Evolutionary conservation across 371 early-diverging fungal genomes (phyloP).

Genomic region (Conidiobolus incongruus): DNA sequence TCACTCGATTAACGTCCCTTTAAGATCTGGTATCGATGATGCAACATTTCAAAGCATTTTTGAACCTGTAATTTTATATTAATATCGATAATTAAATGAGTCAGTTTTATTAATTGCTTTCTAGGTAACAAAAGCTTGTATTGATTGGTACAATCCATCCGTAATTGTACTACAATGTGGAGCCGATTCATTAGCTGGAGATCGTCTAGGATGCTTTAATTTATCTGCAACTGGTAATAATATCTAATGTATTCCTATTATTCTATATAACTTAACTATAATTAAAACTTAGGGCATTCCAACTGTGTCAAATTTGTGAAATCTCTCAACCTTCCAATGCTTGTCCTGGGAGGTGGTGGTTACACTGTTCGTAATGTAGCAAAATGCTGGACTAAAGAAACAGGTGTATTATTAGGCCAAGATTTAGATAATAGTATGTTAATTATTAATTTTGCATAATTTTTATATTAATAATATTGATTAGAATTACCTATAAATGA

Average conservation of each 20-base stretch:
- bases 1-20: constrained; percentile 94
- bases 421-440: constrained; percentile 30
- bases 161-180: constrained; percentile 96
- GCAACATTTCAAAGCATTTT: constrained; percentile 80
- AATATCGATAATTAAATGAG: neutral
- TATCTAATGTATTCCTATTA: too few relatives aligned
- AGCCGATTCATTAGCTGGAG: constrained; percentile 95
- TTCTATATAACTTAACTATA: too few relatives aligned
- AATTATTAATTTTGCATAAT: too few relatives aligned
- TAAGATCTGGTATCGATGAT: constrained; percentile 96
- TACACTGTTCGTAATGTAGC: constrained; percentile 98
- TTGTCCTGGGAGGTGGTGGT: constrained; percentile 98
- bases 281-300: too few relatives aligned
- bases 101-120: neutral
- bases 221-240: constrained; percentile 61
- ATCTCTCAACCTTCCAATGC: constrained; percentile 72
- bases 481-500: constrained; percentile 88
- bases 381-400: constrained; percentile 97
- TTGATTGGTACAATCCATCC: constrained; percentile 82
- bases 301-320: constrained; percentile 87
- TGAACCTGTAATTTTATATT: constrained; percentile 30
- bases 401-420: constrained; percentile 69
- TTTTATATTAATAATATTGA: too few relatives aligned
- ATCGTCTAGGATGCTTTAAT: constrained; percentile 95
- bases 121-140: constrained; percentile 51